Evolutionary conservation across 169 alveolate genomes (phyloP).

Genomic region (Plasmodium sp.): DNA sequence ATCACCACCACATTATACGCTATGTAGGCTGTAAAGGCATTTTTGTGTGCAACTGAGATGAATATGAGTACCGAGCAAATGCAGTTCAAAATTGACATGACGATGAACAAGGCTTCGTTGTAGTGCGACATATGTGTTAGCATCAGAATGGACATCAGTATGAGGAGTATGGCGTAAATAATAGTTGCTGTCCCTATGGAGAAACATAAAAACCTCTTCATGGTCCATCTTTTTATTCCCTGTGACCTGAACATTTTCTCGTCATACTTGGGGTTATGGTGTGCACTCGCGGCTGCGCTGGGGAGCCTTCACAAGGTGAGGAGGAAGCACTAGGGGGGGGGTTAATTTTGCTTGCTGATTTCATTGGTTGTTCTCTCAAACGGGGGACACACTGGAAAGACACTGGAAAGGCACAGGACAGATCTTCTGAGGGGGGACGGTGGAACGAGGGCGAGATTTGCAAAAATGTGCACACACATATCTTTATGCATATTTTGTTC

Average conservation of each 20-base stretch:
- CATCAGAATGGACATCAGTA: constrained; percentile 53
- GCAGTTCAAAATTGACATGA: constrained; percentile 38
- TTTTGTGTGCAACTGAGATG: constrained; percentile 49
- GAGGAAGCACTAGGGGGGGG: too few relatives aligned
- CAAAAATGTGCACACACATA: not conserved
- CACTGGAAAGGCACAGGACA: not conserved
- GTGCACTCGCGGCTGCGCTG: not conserved
- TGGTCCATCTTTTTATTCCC: constrained; percentile 70
- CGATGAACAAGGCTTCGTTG: constrained; percentile 58
- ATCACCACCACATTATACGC: constrained; percentile 66
- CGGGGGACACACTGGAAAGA: not conserved
- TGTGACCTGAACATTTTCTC: constrained; percentile 44
- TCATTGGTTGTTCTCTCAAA: not conserved
- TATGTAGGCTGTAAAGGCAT: constrained; percentile 73
- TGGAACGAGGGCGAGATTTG: not conserved
- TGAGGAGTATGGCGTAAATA: constrained; percentile 37
- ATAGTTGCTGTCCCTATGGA: constrained; percentile 65
- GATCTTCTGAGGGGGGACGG: not conserved
- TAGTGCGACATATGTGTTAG: constrained; percentile 67
- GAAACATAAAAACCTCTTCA: constrained; percentile 68
- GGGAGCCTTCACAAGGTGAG: not conserved
- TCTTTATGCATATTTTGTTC: not conserved
- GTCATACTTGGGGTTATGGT: not conserved
- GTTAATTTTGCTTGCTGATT: not conserved
- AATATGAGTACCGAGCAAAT: constrained; percentile 40